Evolutionary conservation across 495 filamentous ascomycete species (phyloP).

Genomic region (Cetradonia linearis): DNA sequence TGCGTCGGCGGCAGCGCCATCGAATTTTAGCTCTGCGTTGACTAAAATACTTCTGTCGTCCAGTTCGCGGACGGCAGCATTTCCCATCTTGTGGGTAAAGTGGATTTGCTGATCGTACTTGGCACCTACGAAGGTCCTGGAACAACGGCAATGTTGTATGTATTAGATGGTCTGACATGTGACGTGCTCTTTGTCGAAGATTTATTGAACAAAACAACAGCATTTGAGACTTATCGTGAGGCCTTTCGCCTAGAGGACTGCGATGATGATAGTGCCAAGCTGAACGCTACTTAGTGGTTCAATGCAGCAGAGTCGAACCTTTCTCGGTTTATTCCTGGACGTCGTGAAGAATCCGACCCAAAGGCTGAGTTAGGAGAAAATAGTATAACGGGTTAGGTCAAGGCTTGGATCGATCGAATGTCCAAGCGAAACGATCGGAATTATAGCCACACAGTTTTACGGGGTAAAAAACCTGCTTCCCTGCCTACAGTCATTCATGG

Average conservation of each 20-base stretch:
- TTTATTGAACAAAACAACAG: neutral
- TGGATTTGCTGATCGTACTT: slow-evolving; percentile 4
- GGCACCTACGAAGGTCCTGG: neutral
- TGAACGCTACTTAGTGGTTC: neutral
- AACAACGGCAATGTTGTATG: slow-evolving; percentile 6
- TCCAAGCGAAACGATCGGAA: too few relatives aligned
- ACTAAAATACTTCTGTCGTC: slow-evolving; percentile 2
- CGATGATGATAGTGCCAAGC: neutral
- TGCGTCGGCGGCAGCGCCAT: too few relatives aligned
- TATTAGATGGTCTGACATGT: slow-evolving; percentile 11
- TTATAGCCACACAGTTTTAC: too few relatives aligned
- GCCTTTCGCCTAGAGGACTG: slow-evolving; percentile 16
- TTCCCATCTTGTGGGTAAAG: slow-evolving; percentile 5
- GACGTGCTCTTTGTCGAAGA: slow-evolving; percentile 15
- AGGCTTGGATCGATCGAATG: too few relatives aligned
- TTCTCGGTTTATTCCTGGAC: too few relatives aligned
- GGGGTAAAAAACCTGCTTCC: too few relatives aligned
- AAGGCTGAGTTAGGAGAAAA: too few relatives aligned
- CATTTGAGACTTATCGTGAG: slow-evolving; percentile 9
- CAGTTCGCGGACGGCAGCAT: slow-evolving; percentile 15
- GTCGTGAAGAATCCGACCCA: too few relatives aligned
- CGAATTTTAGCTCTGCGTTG: too few relatives aligned
- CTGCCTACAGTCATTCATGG: too few relatives aligned
- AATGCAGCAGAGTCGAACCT: neutral
- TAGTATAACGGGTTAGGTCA: too few relatives aligned